These are phyloP conservation scores for Trichothecium roseum DNA, from an alignment of 2,329 filamentous ascomycete species.

Conservation along the genomic window DNA sequence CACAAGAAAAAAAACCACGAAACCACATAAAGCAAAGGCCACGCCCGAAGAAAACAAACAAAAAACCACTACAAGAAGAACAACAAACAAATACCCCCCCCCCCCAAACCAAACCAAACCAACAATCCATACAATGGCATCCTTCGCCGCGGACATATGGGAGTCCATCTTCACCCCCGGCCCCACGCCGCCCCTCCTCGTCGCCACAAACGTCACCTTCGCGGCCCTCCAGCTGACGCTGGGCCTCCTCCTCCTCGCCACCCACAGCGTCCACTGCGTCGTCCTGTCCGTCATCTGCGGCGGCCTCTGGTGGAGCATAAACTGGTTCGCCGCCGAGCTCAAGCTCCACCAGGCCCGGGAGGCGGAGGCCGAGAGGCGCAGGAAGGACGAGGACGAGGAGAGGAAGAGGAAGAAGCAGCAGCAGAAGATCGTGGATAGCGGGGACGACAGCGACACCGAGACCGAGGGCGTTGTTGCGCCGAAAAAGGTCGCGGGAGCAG, in stretches of 20 bases:
- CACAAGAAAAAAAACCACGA: no score
- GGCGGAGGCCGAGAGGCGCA: constrained; percentile 25
- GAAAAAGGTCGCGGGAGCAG: constrained; percentile 1
- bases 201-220: constrained; percentile 86
- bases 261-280: constrained; percentile 80
- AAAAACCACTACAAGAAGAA: constrained; percentile 2
- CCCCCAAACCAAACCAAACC: neutral
- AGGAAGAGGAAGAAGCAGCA: constrained; percentile 16
- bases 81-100: neutral
- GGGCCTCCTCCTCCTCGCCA: constrained; percentile 63
- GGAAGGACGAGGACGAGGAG: constrained; percentile 19
- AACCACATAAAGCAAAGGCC: no score
- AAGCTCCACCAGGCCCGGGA: constrained; percentile 31
- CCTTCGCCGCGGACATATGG: constrained; percentile 69
- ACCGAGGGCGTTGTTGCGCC: constrained; percentile 20
- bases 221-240: constrained; percentile 75
- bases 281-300: constrained; percentile 70
- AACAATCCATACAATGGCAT: constrained; percentile 48
- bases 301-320: constrained; percentile 86
- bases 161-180: constrained; percentile 89
- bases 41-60: constrained; percentile 1
- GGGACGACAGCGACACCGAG: constrained; percentile 32
- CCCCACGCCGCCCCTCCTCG: constrained; percentile 74
- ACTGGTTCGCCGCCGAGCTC: constrained; percentile 81
- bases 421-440: constrained; percentile 3